A percentile compares a stretch with the other conserved stretches of the same genome.
Evolutionary conservation across 2,329 filamentous ascomycete species (phyloP).

Genomic region (Shiraia sp.): DNA sequence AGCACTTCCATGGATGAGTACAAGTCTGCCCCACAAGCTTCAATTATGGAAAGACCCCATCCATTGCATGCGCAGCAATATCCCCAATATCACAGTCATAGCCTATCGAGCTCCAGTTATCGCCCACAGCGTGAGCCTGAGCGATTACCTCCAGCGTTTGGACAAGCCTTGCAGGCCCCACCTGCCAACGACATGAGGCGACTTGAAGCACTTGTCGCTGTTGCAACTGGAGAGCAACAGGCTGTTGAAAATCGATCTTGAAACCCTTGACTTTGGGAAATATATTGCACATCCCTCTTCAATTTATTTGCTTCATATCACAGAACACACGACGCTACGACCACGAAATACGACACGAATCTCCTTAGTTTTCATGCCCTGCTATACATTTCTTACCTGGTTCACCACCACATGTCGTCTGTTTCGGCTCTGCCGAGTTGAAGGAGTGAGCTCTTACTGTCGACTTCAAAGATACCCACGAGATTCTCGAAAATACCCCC

Average conservation of each 20-base stretch:
- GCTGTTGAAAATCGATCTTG: constrained; percentile 35
- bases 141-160: constrained; percentile 32
- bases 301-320: constrained; percentile 6
- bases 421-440: constrained; percentile 18
- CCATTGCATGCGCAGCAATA: constrained; percentile 34
- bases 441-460: constrained; percentile 27
- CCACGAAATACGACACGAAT: constrained; percentile 23
- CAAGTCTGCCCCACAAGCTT: constrained; percentile 36
- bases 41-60: constrained; percentile 44
- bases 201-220: constrained; percentile 66
- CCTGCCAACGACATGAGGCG: constrained; percentile 57
- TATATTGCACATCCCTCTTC: neutral
- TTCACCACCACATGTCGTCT: constrained; percentile 16
- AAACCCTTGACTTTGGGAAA: neutral
- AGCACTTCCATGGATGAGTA: constrained; percentile 46
- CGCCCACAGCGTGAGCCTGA: constrained; percentile 37
- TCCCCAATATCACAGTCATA: constrained; percentile 35
- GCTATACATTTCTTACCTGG: constrained; percentile 17
- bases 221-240: constrained; percentile 62
- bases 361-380: constrained; percentile 18
- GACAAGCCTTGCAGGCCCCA: constrained; percentile 39
- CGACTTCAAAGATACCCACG: constrained; percentile 38
- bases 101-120: constrained; percentile 33
- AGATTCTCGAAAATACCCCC: constrained; percentile 25
- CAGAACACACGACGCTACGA: constrained; percentile 26